Evolutionary conservation across 2,329 filamentous ascomycete species (phyloP).

Genomic region (Exophiala viscosa): DNA sequence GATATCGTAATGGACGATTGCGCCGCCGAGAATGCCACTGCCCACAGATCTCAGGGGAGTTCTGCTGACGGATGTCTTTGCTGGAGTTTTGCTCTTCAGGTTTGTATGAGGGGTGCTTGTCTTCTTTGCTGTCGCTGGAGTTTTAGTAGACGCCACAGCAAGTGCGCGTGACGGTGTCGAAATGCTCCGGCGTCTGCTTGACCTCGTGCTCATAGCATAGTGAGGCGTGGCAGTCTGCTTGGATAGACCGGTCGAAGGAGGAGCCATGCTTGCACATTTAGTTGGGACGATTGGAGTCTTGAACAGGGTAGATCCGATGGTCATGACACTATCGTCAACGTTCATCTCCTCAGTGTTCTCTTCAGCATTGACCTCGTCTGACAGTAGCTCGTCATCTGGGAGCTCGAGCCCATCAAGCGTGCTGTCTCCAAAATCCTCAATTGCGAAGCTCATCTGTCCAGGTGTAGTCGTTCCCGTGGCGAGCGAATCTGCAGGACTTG

Average conservation of each 20-base stretch:
- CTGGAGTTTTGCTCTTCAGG: slow-evolving; percentile 15
- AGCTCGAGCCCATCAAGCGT: slow-evolving; percentile 26
- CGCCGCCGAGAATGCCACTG: slow-evolving; percentile 58
- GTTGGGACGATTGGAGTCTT: slow-evolving; percentile 14
- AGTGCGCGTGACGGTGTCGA: not conserved
- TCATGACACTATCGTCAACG: slow-evolving; percentile 19
- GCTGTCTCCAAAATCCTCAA: slow-evolving; percentile 26
- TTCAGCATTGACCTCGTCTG: slow-evolving; percentile 14
- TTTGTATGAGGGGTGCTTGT: slow-evolving; percentile 3
- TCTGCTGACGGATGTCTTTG: slow-evolving; percentile 13
- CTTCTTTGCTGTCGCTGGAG: slow-evolving; percentile 9
- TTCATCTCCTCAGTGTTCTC: not conserved
- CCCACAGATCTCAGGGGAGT: slow-evolving; percentile 25
- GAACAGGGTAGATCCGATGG: slow-evolving; percentile 20
- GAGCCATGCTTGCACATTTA: slow-evolving; percentile 9
- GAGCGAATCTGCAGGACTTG: slow-evolving; percentile 23
- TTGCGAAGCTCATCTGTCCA: slow-evolving; percentile 23
- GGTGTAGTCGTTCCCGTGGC: slow-evolving; percentile 19
- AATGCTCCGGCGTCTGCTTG: slow-evolving; percentile 10
- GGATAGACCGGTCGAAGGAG: slow-evolving; percentile 5
- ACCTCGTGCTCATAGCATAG: slow-evolving; percentile 20
- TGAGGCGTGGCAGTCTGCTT: slow-evolving; percentile 7
- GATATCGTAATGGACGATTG: slow-evolving; percentile 78
- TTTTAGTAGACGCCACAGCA: slow-evolving; percentile 6
- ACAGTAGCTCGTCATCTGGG: slow-evolving; percentile 21